phyloP scores from a whole-genome alignment of 1,284 basidiomycete genomes.

The Meira nashicola region DNA sequence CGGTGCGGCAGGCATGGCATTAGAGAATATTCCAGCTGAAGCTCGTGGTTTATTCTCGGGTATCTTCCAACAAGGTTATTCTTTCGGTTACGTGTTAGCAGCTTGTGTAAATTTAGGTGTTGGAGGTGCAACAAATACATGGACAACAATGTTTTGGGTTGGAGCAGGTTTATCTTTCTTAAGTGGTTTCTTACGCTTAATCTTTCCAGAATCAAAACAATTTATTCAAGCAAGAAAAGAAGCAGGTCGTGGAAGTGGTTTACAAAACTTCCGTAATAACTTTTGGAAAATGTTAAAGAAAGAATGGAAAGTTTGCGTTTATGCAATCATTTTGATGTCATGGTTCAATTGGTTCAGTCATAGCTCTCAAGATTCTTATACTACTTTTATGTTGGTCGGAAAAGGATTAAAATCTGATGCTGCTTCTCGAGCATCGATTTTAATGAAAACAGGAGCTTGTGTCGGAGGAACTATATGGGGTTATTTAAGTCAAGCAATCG shows the following conservation, averaged over 20 bases:
- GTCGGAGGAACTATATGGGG: constrained; percentile 35
- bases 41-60: constrained; percentile 32
- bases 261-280: constrained; percentile 22
- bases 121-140: constrained; percentile 22
- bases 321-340: constrained; percentile 20
- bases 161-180: constrained; percentile 28
- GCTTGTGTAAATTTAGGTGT: constrained; percentile 33
- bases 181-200: constrained; percentile 25
- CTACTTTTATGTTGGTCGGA: constrained; percentile 31
- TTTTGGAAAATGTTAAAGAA: constrained; percentile 19
- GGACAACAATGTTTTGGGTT: constrained; percentile 37
- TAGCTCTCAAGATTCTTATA: constrained; percentile 25
- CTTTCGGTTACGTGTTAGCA: constrained; percentile 34
- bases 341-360: constrained; percentile 32
- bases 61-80: constrained; percentile 37
- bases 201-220: constrained; percentile 38
- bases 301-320: constrained; percentile 11
- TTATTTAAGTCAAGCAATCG: constrained; percentile 31
- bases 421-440: constrained; percentile 28
- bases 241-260: constrained; percentile 20
- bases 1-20: constrained; percentile 6
- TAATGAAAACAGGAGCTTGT: constrained; percentile 26
- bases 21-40: constrained; percentile 31
- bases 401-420: constrained; percentile 25
- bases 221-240: constrained; percentile 28